phyloP scores from a whole-genome alignment of 176 grass and related monocot genomes.

The Zea mays region DNA sequence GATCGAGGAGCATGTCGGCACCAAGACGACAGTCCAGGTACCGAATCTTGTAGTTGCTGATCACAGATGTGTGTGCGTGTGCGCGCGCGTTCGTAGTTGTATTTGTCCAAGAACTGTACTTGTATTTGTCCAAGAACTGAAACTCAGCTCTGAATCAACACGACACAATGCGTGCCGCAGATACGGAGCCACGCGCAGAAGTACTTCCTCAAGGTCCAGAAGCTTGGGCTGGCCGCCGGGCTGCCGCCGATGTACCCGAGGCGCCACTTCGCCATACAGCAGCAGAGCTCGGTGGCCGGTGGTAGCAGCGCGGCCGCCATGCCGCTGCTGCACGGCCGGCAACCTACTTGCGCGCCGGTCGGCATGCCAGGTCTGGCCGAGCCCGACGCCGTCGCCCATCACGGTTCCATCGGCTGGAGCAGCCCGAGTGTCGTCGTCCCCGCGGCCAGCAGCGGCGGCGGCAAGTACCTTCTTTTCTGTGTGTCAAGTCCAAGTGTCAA shows the following conservation, averaged over 20 bases:
- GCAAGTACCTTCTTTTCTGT: neutral
- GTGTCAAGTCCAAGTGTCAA: too few relatives aligned
- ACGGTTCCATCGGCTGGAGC: constrained; percentile 37
- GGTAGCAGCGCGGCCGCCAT: neutral
- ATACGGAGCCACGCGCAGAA: constrained; percentile 97
- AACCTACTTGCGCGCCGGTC: constrained; percentile 19
- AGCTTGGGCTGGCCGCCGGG: constrained; percentile 62
- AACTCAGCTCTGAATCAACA: neutral
- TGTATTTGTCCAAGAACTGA: neutral
- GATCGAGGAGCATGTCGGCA: constrained; percentile 90
- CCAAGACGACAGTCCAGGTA: constrained; percentile 86
- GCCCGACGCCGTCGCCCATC: neutral
- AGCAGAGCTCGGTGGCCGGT: constrained; percentile 6
- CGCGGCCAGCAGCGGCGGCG: constrained; percentile 30
- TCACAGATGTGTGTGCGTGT: too few relatives aligned
- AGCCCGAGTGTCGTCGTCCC: constrained; percentile 8
- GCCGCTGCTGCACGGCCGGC: neutral
- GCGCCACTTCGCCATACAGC: constrained; percentile 38
- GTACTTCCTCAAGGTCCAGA: constrained; percentile 92
- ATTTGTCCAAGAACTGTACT: too few relatives aligned
- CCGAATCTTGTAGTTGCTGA: neutral
- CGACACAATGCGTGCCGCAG: constrained; percentile 15
- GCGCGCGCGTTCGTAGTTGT: neutral
- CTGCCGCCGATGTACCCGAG: constrained; percentile 64
- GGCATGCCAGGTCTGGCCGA: constrained; percentile 15